phyloP scores from a whole-genome alignment of 1,284 basidiomycete genomes.

The Tausonia pullulans region DNA sequence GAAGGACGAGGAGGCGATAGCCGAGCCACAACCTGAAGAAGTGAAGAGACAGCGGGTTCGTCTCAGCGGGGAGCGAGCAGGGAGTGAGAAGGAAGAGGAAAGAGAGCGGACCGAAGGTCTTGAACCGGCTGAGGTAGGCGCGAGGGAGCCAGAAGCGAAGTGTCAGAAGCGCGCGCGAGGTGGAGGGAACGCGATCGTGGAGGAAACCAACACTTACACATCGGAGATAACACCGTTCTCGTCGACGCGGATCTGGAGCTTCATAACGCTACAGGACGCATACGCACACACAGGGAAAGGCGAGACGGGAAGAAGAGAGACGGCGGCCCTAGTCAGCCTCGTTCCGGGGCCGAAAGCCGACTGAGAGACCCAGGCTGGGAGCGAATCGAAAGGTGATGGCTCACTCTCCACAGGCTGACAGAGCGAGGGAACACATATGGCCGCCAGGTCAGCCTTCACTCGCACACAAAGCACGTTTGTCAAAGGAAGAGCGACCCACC shows the following conservation, averaged over 20 bases:
- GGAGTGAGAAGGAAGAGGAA: not conserved
- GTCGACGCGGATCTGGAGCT: conserved; percentile 95
- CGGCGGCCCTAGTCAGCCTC: too few relatives aligned
- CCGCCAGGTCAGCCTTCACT: not conserved
- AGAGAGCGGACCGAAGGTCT: conserved; percentile 59
- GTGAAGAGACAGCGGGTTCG: not conserved
- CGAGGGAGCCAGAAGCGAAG: not conserved
- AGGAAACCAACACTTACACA: conserved; percentile 38
- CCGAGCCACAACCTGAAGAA: conserved; percentile 58
- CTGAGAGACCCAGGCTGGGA: not conserved
- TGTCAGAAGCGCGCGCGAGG: not conserved
- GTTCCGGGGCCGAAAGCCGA: not conserved
- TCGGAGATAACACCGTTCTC: conserved; percentile 85
- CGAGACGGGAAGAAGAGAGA: not conserved
- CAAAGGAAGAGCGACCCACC: conserved; percentile 47
- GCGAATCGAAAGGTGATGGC: conserved; percentile 7
- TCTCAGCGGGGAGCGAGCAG: not conserved
- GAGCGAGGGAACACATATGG: not conserved
- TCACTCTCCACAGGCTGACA: conserved; percentile 36
- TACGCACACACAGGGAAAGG: conserved; percentile 1
- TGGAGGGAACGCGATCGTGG: not conserved
- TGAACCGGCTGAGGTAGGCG: conserved; percentile 56
- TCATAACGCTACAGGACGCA: conserved; percentile 84
- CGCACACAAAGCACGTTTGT: not conserved
- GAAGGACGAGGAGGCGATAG: conserved; percentile 92